Base-by-base conservation (phyloP, 345 rosid species). In the Nephelium lappaceum region DNA sequence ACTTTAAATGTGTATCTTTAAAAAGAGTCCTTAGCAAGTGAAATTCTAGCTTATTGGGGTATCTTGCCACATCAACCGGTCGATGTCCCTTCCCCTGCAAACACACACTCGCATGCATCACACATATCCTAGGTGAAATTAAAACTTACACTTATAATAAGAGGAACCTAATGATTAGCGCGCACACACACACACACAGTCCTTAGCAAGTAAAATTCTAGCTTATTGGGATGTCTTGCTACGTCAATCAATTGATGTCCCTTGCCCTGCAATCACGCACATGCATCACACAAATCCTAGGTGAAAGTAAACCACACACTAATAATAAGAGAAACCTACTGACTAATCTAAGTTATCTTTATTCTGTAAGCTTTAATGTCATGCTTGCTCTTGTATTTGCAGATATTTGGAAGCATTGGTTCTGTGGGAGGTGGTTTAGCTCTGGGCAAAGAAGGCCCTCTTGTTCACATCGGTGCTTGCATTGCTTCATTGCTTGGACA, bases 371-470 rank as follows among this genome's bases (percentile, higher is more conserved):
- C 70, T 77, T 75, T 72, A 63, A 25, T 69, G 21, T 36, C 53
- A 41, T 76, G 65, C 25, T 61, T 69, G 2, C 51, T 66, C 11
- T 58, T 83, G n/a, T 71, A 78, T 72, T 74, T 77, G 66, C 86
- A 95, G 99, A 95, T 95, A 88, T 89, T 91, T 84, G 97, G 99
- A 81, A 95, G 98, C 87, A 91, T 95, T 86, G 99, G 97, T 66
- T 95, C 97, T 71, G 98, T 95, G 73, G 99, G 97, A 76, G 99
- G 99, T 83, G 99, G 99, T 67, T 89, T 95, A 79, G 99, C 98
- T 60, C 87, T 93, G 79, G 99, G 99, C 71, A 95, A 94, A 87
- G 99, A 92, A 83, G 99, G 98, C 21, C 99, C 99, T 71, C 95
- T 95, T 71, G 98, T 94, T 79, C 97, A 96, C 77, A 96, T 88